Percentiles rank a stretch among this genome's conserved stretches.
Conservation (phyloP, 441 rosid species). For the Cnidoscolus chayamansa region DNA sequence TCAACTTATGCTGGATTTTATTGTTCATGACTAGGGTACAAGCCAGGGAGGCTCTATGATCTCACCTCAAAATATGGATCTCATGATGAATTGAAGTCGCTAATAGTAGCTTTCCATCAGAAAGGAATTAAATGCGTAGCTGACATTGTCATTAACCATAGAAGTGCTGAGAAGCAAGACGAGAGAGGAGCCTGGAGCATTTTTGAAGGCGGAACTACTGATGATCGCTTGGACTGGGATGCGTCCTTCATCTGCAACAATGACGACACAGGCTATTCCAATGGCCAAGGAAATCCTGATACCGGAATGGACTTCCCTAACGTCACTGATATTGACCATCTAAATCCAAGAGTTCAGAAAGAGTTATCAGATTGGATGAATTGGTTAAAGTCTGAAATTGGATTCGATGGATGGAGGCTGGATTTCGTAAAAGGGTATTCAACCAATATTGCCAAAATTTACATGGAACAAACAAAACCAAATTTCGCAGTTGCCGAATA, state of each 20-base stretch:
- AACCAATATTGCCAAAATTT: constrained; percentile 47
- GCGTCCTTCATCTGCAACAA: constrained; percentile 57
- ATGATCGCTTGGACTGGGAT: constrained; percentile 75
- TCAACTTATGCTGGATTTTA: neutral
- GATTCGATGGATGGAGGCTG: constrained; percentile 74
- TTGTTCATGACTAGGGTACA: constrained; percentile 43
- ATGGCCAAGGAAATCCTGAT: constrained; percentile 67
- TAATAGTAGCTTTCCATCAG: constrained; percentile 43
- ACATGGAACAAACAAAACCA: constrained; percentile 48
- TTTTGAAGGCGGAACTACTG: constrained; percentile 78
- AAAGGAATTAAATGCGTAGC: constrained; percentile 72
- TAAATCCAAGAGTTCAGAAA: constrained; percentile 53
- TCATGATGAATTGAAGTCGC: constrained; percentile 44
- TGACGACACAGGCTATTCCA: constrained; percentile 39
- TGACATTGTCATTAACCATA: constrained; percentile 77
- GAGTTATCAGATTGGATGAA: constrained; percentile 85
- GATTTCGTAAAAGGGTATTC: constrained; percentile 69
- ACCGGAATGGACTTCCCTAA: constrained; percentile 52
- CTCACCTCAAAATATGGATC: constrained; percentile 69
- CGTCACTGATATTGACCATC: constrained; percentile 64
- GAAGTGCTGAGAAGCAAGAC: constrained; percentile 75
- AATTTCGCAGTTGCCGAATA: constrained; percentile 77
- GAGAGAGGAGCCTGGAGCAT: constrained; percentile 55
- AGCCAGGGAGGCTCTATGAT: constrained; percentile 84
- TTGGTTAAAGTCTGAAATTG: constrained; percentile 69